Base-by-base conservation (phyloP, 202 grass and related monocot species). In the Musa balbisiana region DNA sequence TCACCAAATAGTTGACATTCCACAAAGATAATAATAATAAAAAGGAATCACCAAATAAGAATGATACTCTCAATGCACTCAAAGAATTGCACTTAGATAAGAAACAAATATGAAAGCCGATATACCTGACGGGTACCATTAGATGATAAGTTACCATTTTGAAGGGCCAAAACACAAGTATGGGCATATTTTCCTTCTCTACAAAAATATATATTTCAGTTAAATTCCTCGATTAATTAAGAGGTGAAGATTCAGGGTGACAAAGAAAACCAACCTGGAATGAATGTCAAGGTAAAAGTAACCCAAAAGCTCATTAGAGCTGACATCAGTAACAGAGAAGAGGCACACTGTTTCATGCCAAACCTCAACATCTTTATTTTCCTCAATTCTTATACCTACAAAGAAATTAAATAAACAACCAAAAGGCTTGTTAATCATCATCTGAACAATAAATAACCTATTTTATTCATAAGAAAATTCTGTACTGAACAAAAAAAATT, bases 231-330 rank as follows among this genome's bases (percentile, higher is more conserved):
- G 9, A 56, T 2, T 62, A 72, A 79, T 79, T 75, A 70, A 51
- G 16, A 52, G 49, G 13, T 17, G n/a, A 20, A 27, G 63, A 70
- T 49, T 51, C 9, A 20, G 8, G 49, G 67, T 21, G 43, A 20
- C 27, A 78, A 75, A 23, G 52, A 75, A 58, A 84, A 84, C 79
- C 76, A 85, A 98, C 95, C 95, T 98, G 69, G 84, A 84, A 80
- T 85, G 85, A 21, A 90, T 90, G 78, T 98, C 95, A 20, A 98
- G 88, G 80, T 87, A 98, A 80, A 98, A 94, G 60, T 98, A 98
- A 79, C 95, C 95, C 83, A 94, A 85, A 78, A 90, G 80, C 75
- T 89, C 88, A 73, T 67, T 86, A 84, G 87, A 89, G 84, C 80
- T 94, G 73, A 82, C 75, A 85, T 98, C 91, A 84, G 82, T 66